Evolutionary conservation across 352 stramenopile genomes (phyloP), one percentile per base, ranked within the genome.

Genomic region (Phytophthora fragariae): DNA sequence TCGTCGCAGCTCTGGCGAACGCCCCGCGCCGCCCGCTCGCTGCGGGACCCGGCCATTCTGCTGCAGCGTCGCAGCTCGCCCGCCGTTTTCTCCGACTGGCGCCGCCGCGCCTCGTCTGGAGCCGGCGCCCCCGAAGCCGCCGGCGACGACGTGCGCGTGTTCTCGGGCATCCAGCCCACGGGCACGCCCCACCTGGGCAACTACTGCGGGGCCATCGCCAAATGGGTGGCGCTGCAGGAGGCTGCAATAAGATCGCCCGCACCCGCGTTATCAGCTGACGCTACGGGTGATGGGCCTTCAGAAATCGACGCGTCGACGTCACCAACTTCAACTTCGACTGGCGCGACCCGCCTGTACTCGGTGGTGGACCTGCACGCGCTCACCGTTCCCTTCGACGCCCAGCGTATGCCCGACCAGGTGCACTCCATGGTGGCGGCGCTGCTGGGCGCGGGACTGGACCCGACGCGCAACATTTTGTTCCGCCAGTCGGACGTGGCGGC

Each of bases 331-430:
- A 66, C 62, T n/a, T 15, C 35, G 35, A 41, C 35, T 41, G 35
- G 35, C 9, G 35, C 57, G 1, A 74, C 70, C 24, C 76, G 75
- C 55, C 65, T 91, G 41, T 91, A 86, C 74, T 89, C 89, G 39
- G 96, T 99, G 7, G 98, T 99, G 37, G 97, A 99, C 83, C 88
- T 99, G 61, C 98, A 99, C 79, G 97, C 98, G 15, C 98, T 99
- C 74, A 99, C 98, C 1, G 93, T 99, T 59, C 96, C 95, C 21
- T 98, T 99, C 64, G 89, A 99, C 76, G 89, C 95, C 0, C 86
- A 83, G 65, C 75, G 83, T 8, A 92, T 99, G 79, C 85, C 94
- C 35, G 70, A 89, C 57, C 92, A 95, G 55, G 98, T 97, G 33
- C 81, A 98, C 37, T 90, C 88, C 9, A 95, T 95, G 77, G 95